These are phyloP conservation scores for Ceratobasidium sp. DNA, from an alignment of 1,284 basidiomycete species.

Conservation along the genomic window DNA sequence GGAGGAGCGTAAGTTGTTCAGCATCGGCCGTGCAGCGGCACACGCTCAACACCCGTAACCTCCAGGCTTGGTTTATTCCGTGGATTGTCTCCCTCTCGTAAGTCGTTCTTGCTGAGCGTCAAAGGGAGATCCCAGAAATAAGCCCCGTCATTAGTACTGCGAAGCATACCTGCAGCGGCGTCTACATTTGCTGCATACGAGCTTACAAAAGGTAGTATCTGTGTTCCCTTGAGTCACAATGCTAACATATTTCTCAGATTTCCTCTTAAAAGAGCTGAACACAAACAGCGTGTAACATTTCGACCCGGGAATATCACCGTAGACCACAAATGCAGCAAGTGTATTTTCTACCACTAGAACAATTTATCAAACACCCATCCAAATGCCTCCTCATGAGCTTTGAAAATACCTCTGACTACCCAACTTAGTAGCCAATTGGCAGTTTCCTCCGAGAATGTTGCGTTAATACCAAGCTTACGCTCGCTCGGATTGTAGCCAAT, in stretches of 20 bases:
- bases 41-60: no score
- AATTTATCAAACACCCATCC: no score
- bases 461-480: no score
- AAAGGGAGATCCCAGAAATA: slow-evolving; percentile 7
- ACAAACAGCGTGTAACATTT: background rate
- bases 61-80: slow-evolving; percentile 74
- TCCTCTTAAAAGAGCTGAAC: slow-evolving; percentile 21
- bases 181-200: slow-evolving; percentile 95
- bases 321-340: no score
- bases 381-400: no score
- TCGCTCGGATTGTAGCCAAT: no score
- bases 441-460: no score
- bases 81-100: slow-evolving; percentile 76
- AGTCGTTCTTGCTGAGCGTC: slow-evolving; percentile 52
- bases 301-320: no score
- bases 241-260: slow-evolving; percentile 13
- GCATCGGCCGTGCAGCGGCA: slow-evolving; percentile 41
- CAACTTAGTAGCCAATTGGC: no score
- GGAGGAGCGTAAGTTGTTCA: slow-evolving; percentile 73
- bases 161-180: slow-evolving; percentile 90
- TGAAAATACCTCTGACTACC: no score
- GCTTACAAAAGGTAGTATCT: slow-evolving; percentile 71
- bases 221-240: slow-evolving; percentile 21
- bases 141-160: slow-evolving; percentile 58
- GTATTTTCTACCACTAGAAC: no score